Evolutionary conservation across 2,329 filamentous ascomycete genomes (phyloP).

Genomic region (Aspergillus glaucus): DNA sequence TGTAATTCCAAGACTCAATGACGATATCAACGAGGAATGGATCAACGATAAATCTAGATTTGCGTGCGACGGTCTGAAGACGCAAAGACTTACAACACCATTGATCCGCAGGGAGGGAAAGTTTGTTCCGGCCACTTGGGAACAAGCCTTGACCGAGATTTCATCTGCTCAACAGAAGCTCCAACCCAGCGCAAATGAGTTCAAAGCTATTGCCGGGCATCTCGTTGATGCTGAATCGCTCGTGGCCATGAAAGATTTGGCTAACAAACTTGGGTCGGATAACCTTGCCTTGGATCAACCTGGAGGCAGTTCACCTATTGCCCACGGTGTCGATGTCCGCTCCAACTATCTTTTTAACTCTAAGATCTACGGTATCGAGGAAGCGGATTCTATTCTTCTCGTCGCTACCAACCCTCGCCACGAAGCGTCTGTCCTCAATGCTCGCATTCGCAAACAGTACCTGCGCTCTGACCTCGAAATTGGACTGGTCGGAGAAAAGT

Average conservation of each 20-base stretch:
- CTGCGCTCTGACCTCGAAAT: conserved; percentile 90
- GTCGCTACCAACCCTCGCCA: conserved; percentile 93
- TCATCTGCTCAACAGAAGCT: conserved; percentile 71
- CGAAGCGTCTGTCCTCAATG: conserved; percentile 91
- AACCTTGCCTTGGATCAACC: conserved; percentile 91
- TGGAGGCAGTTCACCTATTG: conserved; percentile 71
- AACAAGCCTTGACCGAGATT: conserved; percentile 87
- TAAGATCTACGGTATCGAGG: conserved; percentile 85
- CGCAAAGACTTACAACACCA: conserved; percentile 88
- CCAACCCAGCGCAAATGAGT: conserved; percentile 81
- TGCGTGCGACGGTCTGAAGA: conserved; percentile 93
- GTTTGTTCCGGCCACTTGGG: conserved; percentile 90
- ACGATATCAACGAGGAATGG: conserved; percentile 99
- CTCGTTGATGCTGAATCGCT: conserved; percentile 88
- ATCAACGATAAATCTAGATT: conserved; percentile 98
- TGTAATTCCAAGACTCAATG: conserved; percentile 84
- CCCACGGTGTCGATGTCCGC: conserved; percentile 88
- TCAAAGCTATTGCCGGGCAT: conserved; percentile 90
- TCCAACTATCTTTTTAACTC: conserved; percentile 98
- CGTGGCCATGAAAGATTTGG: conserved; percentile 93
- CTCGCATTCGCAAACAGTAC: conserved; percentile 97
- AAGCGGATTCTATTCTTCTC: conserved; percentile 85
- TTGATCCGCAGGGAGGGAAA: conserved; percentile 81
- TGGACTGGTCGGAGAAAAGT: conserved; percentile 82
- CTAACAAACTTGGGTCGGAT: conserved; percentile 93